phyloP scores from a whole-genome alignment of 345 rosid genomes.

The Camelina laxa region DNA sequence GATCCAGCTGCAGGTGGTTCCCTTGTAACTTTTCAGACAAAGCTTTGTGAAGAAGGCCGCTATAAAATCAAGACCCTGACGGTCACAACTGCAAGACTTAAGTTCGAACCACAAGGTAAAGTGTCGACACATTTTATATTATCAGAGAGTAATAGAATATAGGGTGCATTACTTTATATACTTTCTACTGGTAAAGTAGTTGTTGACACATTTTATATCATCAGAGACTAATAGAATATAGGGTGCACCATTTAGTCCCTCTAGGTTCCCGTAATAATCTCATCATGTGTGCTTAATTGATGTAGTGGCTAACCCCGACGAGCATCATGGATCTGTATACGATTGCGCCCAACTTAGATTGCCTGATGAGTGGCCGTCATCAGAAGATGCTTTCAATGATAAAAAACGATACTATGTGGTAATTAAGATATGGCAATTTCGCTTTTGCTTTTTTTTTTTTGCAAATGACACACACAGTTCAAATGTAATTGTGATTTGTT shows the following conservation, averaged over 20 bases:
- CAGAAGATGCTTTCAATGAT: conserved; percentile 14
- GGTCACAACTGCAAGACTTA: neutral
- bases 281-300: no score
- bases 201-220: no score
- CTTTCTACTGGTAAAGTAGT: no score
- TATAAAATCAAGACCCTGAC: neutral
- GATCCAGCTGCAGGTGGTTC: conserved; percentile 16
- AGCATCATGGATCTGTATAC: neutral
- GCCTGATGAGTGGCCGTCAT: conserved; percentile 11
- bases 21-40: conserved; percentile 14
- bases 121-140: no score
- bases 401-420: conserved; percentile 1
- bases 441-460: no score
- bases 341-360: neutral
- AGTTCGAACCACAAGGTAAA: neutral
- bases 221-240: no score
- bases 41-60: neutral
- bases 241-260: no score
- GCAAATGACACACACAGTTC: no score
- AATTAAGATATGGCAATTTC: neutral
- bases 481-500: neutral
- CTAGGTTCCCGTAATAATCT: no score
- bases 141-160: no score
- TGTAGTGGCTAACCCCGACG: no score
- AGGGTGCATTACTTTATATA: no score